Percentiles rank a stretch among this genome's conserved stretches.
phyloP scores from a whole-genome alignment of 495 filamentous ascomycete species.

The Hypoxylon intermedium region DNA sequence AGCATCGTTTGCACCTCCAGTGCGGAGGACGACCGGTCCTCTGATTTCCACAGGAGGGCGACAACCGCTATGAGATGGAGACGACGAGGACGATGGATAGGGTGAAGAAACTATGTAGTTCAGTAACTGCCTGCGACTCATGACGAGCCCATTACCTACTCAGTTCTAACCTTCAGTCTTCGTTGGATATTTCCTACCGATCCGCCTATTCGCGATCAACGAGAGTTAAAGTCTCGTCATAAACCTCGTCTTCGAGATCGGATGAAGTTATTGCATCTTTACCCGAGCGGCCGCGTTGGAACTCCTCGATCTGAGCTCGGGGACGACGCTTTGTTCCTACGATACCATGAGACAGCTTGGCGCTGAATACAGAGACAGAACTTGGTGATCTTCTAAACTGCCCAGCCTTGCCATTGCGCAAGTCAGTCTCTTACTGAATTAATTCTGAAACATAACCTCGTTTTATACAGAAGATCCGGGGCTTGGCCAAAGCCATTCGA shows the following conservation, averaged over 20 bases:
- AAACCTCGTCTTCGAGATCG: not conserved
- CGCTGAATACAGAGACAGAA: not conserved
- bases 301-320: not conserved
- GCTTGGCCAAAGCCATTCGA: not conserved
- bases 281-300: not conserved
- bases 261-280: not conserved
- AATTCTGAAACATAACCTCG: not conserved
- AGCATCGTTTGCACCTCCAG: constrained; percentile 6
- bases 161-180: no score
- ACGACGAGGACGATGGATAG: not conserved
- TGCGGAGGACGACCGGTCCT: constrained; percentile 10
- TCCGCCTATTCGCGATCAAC: not conserved
- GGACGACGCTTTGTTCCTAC: not conserved
- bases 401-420: not conserved
- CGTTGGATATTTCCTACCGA: no score
- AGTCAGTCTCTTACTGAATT: not conserved
- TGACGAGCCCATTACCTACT: not conserved
- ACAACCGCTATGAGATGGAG: not conserved
- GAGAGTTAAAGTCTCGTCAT: not conserved
- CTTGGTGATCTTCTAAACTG: not conserved
- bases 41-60: constrained; percentile 3
- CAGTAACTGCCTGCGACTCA: not conserved
- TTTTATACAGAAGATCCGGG: not conserved
- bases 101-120: no score
- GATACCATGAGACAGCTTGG: not conserved